A percentile compares a stretch with the other conserved stretches of the same genome.
Evolutionary conservation across 805 yeast genomes (phyloP).

Genomic region (Yamadazyma akitaensis): DNA sequence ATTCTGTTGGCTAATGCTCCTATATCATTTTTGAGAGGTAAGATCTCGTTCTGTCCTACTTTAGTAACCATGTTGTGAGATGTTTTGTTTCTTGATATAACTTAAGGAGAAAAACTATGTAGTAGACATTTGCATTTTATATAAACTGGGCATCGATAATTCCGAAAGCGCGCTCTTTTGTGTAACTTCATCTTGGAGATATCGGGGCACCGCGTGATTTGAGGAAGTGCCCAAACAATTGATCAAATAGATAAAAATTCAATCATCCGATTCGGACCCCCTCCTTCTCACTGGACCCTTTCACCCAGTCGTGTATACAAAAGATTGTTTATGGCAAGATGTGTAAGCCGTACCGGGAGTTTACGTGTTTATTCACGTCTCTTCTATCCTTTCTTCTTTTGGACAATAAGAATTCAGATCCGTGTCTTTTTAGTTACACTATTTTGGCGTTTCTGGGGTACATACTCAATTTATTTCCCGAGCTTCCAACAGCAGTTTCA

Average conservation of each 20-base stretch:
- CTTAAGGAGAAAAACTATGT: not conserved
- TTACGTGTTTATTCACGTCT: no score
- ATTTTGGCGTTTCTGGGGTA: no score
- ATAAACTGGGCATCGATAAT: slow-evolving; percentile 2
- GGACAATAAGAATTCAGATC: no score
- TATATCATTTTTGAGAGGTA: slow-evolving; percentile 75
- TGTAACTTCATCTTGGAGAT: slow-evolving; percentile 5
- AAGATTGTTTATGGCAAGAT: no score
- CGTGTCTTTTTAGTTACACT: no score
- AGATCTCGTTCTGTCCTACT: slow-evolving; percentile 29
- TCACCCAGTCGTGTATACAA: no score
- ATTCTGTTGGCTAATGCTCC: slow-evolving; percentile 85
- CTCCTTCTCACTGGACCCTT: no score
- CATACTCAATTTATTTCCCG: no score
- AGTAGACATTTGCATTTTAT: not conserved
- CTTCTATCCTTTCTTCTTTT: no score
- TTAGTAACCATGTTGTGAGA: not conserved
- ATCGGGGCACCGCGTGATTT: slow-evolving; percentile 3
- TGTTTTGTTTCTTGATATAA: not conserved
- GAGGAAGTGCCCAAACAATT: not conserved
- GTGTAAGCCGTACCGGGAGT: no score
- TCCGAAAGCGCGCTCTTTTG: slow-evolving; percentile 8
- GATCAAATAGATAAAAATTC: not conserved
- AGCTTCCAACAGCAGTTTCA: no score
- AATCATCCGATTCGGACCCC: not conserved